Evolutionary conservation across 225 moss, liverwort and hornwort genomes (phyloP), one percentile per base, ranked within the genome.

Genomic region (Rhytidiadelphus loreus): DNA sequence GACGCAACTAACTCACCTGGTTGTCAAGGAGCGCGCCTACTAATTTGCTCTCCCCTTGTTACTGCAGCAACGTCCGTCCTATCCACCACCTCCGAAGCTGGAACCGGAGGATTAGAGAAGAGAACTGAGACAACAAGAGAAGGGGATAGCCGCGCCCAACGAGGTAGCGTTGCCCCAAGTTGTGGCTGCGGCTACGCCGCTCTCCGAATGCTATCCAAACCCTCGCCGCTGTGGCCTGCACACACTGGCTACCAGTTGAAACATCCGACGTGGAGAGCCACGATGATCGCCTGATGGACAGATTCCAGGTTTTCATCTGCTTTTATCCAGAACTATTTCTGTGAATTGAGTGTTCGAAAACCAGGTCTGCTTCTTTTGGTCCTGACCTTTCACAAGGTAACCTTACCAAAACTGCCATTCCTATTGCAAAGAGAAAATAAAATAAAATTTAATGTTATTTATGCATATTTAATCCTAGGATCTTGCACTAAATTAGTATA

Each of bases 141-240:
- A 48, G 57, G 76, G 84, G 73, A 73, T 73, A 46, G 73, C 73
- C 29, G 74, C 19, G 48, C 32, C 3, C 12, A 32, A 3, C 32
- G 19, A 30, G 32, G 50, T 74, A 73, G 44, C 58, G 70, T 62
- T 35, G 76, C 48, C 76, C 60, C 59, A 87, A 78, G 87, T 87
- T 90, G 87, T 84, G 87, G 80, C 72, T 85, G 80, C 84, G 37
- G 84, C 79, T 28, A 57, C 62, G 37, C 87, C 84, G n/a, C 87
- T 82, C 56, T 73, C 87, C 43, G 10, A 71, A 72, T 78, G 84
- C 90, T 90, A 84, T 90, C 87, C 90, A 60, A 80, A 84, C 68
- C 83, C 48, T 50, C 62, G 83, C 52, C 37, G 16, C 33, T 30
- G 55, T 83, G 87, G 90, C 48, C 33, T 9, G 53, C 70, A 29